A percentile compares a stretch with the other conserved stretches of the same genome.
Conservation (phyloP, 805 yeast genomes). For the Nakazawaea peltata region DNA sequence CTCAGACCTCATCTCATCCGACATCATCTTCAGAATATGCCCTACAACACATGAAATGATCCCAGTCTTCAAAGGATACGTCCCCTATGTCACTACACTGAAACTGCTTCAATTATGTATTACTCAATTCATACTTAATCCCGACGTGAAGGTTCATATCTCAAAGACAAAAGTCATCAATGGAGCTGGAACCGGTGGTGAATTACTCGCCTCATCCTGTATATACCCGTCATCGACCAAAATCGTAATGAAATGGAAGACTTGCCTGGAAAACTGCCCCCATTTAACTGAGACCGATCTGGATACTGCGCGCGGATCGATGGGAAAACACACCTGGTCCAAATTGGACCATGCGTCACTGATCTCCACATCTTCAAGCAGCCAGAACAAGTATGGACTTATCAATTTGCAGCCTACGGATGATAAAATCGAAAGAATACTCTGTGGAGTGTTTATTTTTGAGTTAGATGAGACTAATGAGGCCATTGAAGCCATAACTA, state of each 20-base stretch:
- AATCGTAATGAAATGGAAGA: conserved; percentile 47
- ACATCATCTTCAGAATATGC: conserved; percentile 44
- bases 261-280: conserved; percentile 43
- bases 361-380: conserved; percentile 2
- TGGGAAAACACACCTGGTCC: conserved; percentile 35
- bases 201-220: not conserved
- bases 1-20: conserved; percentile 31
- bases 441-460: conserved; percentile 54
- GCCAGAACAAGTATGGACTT: conserved; percentile 18
- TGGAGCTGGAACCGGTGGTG: conserved; percentile 18
- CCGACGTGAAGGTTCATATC: conserved; percentile 46
- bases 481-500: conserved; percentile 50
- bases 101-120: conserved; percentile 48
- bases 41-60: conserved; percentile 47
- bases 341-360: conserved; percentile 18
- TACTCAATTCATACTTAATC: conserved; percentile 48
- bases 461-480: conserved; percentile 53
- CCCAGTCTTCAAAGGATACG: conserved; percentile 49
- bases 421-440: conserved; percentile 25
- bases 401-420: conserved; percentile 23
- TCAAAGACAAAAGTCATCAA: conserved; percentile 26
- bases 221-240: conserved; percentile 31
- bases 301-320: conserved; percentile 29
- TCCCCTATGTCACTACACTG: conserved; percentile 46
- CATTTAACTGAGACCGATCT: conserved; percentile 27